These are phyloP conservation scores for Prinsepia uniflora DNA, from an alignment of 306 rosid species.

Conservation along the genomic window DNA sequence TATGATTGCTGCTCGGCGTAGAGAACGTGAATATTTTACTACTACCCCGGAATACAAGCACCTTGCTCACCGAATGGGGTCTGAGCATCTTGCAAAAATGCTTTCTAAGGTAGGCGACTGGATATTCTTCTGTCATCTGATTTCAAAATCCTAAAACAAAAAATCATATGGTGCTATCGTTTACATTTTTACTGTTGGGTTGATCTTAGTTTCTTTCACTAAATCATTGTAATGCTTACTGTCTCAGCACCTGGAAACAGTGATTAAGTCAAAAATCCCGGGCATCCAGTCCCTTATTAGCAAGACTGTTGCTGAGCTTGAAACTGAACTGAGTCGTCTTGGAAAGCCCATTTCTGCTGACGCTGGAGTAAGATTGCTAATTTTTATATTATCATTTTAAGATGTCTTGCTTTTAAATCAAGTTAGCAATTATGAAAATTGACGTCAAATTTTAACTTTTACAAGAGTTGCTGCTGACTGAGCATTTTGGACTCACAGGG, in stretches of 20 bases:
- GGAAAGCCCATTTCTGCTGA: slow-evolving; percentile 87
- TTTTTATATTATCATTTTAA: slow-evolving; percentile 5
- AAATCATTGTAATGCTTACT: slow-evolving; percentile 13
- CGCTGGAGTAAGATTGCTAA: slow-evolving; percentile 70
- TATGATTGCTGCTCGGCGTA: slow-evolving; percentile 96
- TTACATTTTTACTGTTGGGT: not conserved
- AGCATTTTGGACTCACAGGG: slow-evolving; percentile 56
- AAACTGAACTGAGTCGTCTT: slow-evolving; percentile 82
- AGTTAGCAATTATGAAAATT: not conserved
- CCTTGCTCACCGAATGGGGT: slow-evolving; percentile 89
- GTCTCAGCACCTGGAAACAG: slow-evolving; percentile 90
- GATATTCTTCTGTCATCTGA: slow-evolving; percentile 7
- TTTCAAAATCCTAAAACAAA: not conserved
- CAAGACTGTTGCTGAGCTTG: slow-evolving; percentile 78
- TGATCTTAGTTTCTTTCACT: not conserved
- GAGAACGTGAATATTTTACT: slow-evolving; percentile 78
- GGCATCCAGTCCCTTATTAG: slow-evolving; percentile 88
- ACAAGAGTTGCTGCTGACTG: slow-evolving; percentile 20
- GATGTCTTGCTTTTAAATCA: not conserved
- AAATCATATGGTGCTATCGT: not conserved
- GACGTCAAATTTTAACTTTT: not conserved
- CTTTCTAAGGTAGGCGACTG: slow-evolving; percentile 68
- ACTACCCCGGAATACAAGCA: slow-evolving; percentile 84
- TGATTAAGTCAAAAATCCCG: slow-evolving; percentile 91
- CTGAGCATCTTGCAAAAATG: slow-evolving; percentile 89